These are phyloP conservation scores for Diutina pseudorugosa DNA, from an alignment of 1,139 yeast species.

Conservation along the genomic window DNA sequence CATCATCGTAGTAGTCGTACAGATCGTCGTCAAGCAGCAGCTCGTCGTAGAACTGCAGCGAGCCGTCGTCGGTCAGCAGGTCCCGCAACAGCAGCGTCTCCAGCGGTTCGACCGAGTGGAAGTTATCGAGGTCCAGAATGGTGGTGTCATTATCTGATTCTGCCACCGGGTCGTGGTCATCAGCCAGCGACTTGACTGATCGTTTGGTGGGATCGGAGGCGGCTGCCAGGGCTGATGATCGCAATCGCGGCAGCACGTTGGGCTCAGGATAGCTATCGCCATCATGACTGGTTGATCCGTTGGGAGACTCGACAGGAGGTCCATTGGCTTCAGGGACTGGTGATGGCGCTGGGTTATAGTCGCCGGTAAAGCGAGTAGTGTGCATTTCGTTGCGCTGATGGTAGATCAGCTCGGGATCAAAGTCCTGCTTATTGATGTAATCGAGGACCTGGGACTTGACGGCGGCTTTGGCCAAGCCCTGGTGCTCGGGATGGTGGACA, in stretches of 20 bases:
- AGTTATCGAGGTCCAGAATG: neutral
- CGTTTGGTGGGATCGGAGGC: too few relatives aligned
- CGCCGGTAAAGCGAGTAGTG: slow-evolving; percentile 19
- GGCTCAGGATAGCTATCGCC: slow-evolving; percentile 3
- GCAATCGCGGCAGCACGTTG: slow-evolving; percentile 10
- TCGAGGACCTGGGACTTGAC: slow-evolving; percentile 14
- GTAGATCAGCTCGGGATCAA: slow-evolving; percentile 25
- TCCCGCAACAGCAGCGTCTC: slow-evolving; percentile 3
- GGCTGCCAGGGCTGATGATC: neutral
- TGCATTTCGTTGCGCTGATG: slow-evolving; percentile 24
- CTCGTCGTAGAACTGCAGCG: slow-evolving; percentile 4
- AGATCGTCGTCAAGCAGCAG: slow-evolving; percentile 5
- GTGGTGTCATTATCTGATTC: neutral
- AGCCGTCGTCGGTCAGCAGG: slow-evolving; percentile 2
- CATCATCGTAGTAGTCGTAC: slow-evolving; percentile 8
- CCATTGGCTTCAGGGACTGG: neutral
- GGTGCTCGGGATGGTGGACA: neutral
- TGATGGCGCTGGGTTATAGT: slow-evolving; percentile 7
- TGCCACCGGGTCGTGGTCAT: slow-evolving; percentile 5
- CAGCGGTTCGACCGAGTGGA: neutral
- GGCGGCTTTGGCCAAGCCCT: neutral
- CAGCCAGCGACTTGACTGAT: neutral
- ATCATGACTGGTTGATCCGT: neutral
- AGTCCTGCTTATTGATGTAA: slow-evolving; percentile 16
- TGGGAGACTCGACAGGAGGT: neutral